Evolutionary conservation across 176 grass and related monocot species (phyloP), one percentile per base, ranked within the genome.

Genomic region (Raddia guianensis): DNA sequence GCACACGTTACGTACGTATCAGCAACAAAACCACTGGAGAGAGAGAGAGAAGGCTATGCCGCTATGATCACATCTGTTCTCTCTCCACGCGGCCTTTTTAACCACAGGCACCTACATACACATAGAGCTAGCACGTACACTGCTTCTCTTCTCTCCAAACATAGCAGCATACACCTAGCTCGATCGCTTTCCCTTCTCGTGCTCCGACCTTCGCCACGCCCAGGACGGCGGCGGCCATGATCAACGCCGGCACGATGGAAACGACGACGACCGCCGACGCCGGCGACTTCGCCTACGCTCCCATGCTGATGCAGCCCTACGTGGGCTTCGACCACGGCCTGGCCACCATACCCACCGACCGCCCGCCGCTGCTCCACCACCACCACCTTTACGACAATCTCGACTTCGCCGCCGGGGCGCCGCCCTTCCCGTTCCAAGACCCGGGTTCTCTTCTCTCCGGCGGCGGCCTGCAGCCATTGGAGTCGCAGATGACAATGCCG

Each of bases 371-470:
- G 16, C 61, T 85, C 80, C 81, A 74, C 58, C 74, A 76, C 58
- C 74, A 76, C 10, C 79, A 74, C 54, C 63, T 73, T 63, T 82
- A 75, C 83, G 76, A 51, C 78, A 78, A 40, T n/a, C 63, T 84
- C 63, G 69, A 77, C 89, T 75, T 87, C 70, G 12, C 71, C 47
- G 15, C 71, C 47, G 33, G 40, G 11, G 55, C 78, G 20, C 51
- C 78, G 20, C 51, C 40, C 18, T 83, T 87, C 55, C 75, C 89
- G 33, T 81, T 87, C 74, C 74, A 88, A 18, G 91, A 97, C 27
- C 59, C 61, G 8, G 40, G 27, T 27, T 27, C 50, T n/a, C 49
- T 76, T 3, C 51, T 84, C n/a, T 51, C 82, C 15, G 68, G 70
- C 76, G 8, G 15, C 72, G 43, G 43, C 9, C 82, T 84, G 10